Conservation (phyloP, 805 yeast species). For the Torulaspora microellipsoides region DNA sequence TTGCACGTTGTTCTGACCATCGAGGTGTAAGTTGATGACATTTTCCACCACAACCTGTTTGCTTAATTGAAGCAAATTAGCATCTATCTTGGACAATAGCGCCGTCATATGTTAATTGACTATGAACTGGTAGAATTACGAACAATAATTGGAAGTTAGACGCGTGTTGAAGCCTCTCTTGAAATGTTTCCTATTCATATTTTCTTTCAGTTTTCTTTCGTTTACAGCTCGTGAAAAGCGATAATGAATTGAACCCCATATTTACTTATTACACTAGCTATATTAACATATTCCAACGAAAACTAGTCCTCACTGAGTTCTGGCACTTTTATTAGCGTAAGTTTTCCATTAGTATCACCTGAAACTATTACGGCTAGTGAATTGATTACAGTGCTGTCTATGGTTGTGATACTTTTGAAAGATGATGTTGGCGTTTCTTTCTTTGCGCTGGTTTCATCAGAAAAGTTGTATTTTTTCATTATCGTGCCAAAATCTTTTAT, state of each 20-base stretch:
- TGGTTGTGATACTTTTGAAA: slow-evolving; percentile 1
- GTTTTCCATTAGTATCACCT: slow-evolving; percentile 19
- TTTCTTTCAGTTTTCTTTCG: too few species aligned
- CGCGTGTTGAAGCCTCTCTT: too few species aligned
- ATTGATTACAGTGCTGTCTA: slow-evolving; percentile 16
- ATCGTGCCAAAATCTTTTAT: slow-evolving; percentile 16
- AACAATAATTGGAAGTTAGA: too few species aligned
- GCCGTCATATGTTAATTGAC: slow-evolving; percentile 1
- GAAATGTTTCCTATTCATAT: too few species aligned
- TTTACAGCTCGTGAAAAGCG: too few species aligned
- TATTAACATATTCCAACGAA: not conserved
- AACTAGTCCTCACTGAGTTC: slow-evolving; percentile 3
- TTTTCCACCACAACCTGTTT: slow-evolving; percentile 11
- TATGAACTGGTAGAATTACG: too few species aligned
- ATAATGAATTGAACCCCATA: too few species aligned
- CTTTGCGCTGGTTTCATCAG: not conserved
- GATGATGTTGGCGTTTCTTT: not conserved
- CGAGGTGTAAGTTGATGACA: slow-evolving; percentile 18
- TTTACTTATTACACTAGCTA: not conserved
- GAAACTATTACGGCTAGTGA: slow-evolving; percentile 16
- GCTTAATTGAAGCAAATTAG: slow-evolving; percentile 22
- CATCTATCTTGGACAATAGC: slow-evolving; percentile 28
- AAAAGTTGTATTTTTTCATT: not conserved
- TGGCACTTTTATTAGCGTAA: slow-evolving; percentile 13
- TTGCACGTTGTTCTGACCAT: not conserved